These are phyloP conservation scores for Backusella mclennaniae DNA, from an alignment of 192 early-diverging fungal species.

Conservation along the genomic window DNA sequence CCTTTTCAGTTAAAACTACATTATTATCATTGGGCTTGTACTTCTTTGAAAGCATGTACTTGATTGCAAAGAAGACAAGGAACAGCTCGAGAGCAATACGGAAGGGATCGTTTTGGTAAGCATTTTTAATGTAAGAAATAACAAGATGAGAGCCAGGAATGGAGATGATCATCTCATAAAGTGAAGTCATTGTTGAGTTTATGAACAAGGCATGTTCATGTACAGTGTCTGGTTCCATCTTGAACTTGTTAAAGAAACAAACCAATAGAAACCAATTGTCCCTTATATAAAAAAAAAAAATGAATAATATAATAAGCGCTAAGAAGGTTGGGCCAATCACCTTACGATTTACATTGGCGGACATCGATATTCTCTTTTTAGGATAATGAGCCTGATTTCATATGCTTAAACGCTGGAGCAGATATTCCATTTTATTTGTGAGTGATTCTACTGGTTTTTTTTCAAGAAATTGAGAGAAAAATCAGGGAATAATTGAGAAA, in stretches of 20 bases:
- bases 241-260: conserved; percentile 20
- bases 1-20: conserved; percentile 81
- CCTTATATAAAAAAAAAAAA: not conserved
- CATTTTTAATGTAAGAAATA: conserved; percentile 80
- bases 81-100: conserved; percentile 82
- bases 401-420: no score
- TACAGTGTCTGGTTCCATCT: not conserved
- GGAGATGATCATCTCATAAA: conserved; percentile 36
- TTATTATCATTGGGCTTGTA: conserved; percentile 76
- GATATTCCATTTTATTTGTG: no score
- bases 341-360: no score
- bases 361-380: no score
- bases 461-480: no score
- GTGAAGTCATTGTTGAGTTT: conserved; percentile 43
- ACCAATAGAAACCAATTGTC: not conserved
- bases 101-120: conserved; percentile 93
- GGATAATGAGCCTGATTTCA: no score
- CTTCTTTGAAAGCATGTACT: conserved; percentile 83
- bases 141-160: conserved; percentile 79
- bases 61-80: conserved; percentile 83
- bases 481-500: no score
- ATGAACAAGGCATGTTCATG: conserved; percentile 39
- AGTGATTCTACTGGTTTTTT: no score
- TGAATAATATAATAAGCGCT: not conserved
- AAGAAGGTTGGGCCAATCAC: no score